Evolutionary conservation across 139 green algal genomes (phyloP), one percentile per base, ranked within the genome.

Genomic region (Micractinium conductrix): DNA sequence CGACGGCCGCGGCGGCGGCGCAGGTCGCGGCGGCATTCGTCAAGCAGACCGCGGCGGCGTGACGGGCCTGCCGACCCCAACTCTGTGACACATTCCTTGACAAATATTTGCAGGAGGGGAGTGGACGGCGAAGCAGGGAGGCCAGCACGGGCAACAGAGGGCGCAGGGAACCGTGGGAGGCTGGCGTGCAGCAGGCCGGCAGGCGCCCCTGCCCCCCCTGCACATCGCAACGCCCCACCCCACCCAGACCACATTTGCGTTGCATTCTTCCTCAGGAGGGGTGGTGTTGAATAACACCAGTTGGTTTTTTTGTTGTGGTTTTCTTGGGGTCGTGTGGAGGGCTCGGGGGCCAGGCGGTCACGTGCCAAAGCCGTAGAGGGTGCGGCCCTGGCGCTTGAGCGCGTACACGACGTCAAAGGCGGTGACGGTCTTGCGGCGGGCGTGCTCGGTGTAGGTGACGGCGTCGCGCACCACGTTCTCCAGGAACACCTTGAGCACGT

Each of bases 391-490:
- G 79, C 96, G 91, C 93, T 99, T 99, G 86, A 98, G 93, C n/a
- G 96, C 95, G 87, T 98, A 98, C 8, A 98, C 96, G 4, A 98
- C 95, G 87, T 98, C 96, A 90, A 98, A 96, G 63, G 95, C 96
- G 55, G 95, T 98, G 53, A 99, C 95, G 37, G 96, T 99, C 95
- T 98, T 99, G 79, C 96, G 91, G 84, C 95, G 91, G 74, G 95
- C 96, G 94, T 98, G 83, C 83, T 87, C 74, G 74, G 83, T 83
- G 83, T 87, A 87, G 83, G 85, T 88, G 16, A 88, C 85, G 44
- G 85, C 80, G 50, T 89, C 79, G 63, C 85, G 85, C 78, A 88
- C 80, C 35, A 88, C 85, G 79, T 88, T 88, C 85, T 88, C 85
- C 33, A 88, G 79, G 85, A 88, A 88, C 73, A 88, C 85, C 85